Conservation (phyloP, 2,329 filamentous ascomycete species). For the Venturia effusa region DNA sequence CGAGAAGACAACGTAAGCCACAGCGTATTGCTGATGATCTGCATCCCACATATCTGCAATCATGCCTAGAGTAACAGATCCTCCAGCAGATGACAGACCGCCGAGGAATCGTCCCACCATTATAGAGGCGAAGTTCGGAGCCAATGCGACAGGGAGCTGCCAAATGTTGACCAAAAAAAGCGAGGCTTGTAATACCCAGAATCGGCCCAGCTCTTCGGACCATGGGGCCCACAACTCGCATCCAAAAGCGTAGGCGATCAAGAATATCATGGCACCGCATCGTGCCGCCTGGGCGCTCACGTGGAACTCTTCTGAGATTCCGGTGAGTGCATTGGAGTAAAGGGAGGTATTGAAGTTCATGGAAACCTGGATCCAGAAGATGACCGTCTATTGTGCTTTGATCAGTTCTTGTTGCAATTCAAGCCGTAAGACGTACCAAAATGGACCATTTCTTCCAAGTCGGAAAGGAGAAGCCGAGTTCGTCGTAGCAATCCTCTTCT, state of each 20-base stretch:
- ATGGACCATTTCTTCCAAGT: slow-evolving; percentile 55
- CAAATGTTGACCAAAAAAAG: slow-evolving; percentile 53
- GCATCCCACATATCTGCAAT: slow-evolving; percentile 52
- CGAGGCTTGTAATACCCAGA: slow-evolving; percentile 40
- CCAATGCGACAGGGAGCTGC: slow-evolving; percentile 44
- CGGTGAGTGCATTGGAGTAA: slow-evolving; percentile 36
- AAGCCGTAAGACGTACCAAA: neutral
- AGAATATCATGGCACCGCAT: slow-evolving; percentile 38
- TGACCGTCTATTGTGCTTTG: slow-evolving; percentile 39
- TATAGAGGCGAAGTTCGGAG: slow-evolving; percentile 60
- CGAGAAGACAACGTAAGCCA: slow-evolving; percentile 59
- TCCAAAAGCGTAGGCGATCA: slow-evolving; percentile 41
- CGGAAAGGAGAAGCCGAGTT: slow-evolving; percentile 54
- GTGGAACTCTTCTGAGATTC: slow-evolving; percentile 34
- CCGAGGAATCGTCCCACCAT: slow-evolving; percentile 59
- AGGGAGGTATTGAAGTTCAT: slow-evolving; percentile 46
- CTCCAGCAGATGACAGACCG: slow-evolving; percentile 58
- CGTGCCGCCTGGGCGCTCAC: slow-evolving; percentile 38
- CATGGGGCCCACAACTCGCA: slow-evolving; percentile 44
- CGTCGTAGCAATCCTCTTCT: slow-evolving; percentile 51
- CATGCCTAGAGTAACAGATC: slow-evolving; percentile 54
- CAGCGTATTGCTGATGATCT: slow-evolving; percentile 44
- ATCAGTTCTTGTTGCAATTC: slow-evolving; percentile 22
- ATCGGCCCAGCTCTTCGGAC: slow-evolving; percentile 43
- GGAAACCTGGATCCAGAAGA: slow-evolving; percentile 43